Evolutionary conservation across 2,329 filamentous ascomycete genomes (phyloP), one percentile per base, ranked within the genome.

Genomic region (Pseudonectria buxi): DNA sequence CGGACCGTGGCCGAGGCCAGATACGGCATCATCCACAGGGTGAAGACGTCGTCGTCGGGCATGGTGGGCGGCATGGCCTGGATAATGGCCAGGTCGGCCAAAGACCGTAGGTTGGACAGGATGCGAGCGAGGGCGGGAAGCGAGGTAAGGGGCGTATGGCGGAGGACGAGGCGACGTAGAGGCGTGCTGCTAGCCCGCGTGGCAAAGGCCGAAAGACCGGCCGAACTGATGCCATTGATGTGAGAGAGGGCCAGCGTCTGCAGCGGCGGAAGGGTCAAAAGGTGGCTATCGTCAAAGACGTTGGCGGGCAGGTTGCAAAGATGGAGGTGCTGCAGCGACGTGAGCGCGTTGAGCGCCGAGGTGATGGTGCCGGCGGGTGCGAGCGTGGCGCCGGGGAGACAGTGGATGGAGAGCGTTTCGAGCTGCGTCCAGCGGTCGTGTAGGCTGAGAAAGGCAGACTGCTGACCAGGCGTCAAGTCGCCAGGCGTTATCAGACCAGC

Each of bases 11-110:
- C 37, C 0, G 74, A 80, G 0, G 75, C 76, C 7, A 82, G 64
- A 46, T 81, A 81, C 0, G 78, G 78, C 58, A 78, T 79, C 43
- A 81, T 70, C 64, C 73, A 78, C 37, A 81, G 69, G 5, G 53
- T 45, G 36, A 72, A 71, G 24, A 69, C 67, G 40, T 72, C 71
- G 35, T 71, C 70, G 11, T 67, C 60, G 0, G 76, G 67, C 48
- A 81, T 70, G n/a, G 65, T 54, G 0, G 77, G 78, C 2, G 74
- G 62, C 22, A 63, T 62, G 3, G 65, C 54, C 51, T 82, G 78
- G 1, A 77, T 70, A 4, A 82, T 51, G 5, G 69, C 63, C 39
- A 82, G 72, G 7, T 55, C 57, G 24, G 62, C 56, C 10, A 81
- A 65, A 2, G 57, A 57, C 14, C 54, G 52, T 3, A 81, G 64